Conservation (phyloP, 345 rosid genomes). For the Gossypium rotundifolium region DNA sequence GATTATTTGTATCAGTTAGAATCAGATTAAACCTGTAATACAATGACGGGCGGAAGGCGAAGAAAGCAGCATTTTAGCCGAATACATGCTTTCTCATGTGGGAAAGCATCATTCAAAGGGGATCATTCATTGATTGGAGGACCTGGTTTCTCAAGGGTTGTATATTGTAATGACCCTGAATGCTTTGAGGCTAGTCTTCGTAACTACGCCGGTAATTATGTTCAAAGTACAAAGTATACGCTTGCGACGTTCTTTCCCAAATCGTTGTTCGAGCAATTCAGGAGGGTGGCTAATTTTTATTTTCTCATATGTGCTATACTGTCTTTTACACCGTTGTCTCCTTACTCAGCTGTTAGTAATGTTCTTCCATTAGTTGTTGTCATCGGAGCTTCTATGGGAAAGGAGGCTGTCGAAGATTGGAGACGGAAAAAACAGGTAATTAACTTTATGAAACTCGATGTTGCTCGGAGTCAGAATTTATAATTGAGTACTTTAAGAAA, state of each 20-base stretch:
- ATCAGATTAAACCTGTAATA: constrained; percentile 1
- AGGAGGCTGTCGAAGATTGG: constrained; percentile 88
- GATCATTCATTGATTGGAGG: constrained; percentile 87
- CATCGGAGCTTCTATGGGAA: constrained; percentile 80
- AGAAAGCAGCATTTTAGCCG: constrained; percentile 58
- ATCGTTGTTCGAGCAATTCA: constrained; percentile 86
- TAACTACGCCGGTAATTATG: constrained; percentile 55
- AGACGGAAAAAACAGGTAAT: constrained; percentile 71
- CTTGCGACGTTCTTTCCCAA: constrained; percentile 72
- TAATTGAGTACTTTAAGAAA: neutral
- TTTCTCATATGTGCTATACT: constrained; percentile 75
- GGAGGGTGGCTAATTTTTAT: constrained; percentile 86
- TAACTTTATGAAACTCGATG: neutral
- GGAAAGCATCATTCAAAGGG: constrained; percentile 54
- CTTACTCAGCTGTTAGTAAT: constrained; percentile 71
- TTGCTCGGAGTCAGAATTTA: neutral
- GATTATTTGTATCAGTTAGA: neutral
- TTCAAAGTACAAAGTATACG: constrained; percentile 80
- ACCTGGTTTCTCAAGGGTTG: constrained; percentile 85
- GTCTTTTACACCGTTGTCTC: constrained; percentile 74
- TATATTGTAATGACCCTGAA: constrained; percentile 72
- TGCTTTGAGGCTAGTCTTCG: constrained; percentile 43
- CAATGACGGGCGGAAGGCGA: constrained; percentile 53
- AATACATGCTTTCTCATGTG: constrained; percentile 58
- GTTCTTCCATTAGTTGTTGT: constrained; percentile 80